Evolutionary conservation across 441 rosid species (phyloP).

Genomic region (Corymbia calophylla): DNA sequence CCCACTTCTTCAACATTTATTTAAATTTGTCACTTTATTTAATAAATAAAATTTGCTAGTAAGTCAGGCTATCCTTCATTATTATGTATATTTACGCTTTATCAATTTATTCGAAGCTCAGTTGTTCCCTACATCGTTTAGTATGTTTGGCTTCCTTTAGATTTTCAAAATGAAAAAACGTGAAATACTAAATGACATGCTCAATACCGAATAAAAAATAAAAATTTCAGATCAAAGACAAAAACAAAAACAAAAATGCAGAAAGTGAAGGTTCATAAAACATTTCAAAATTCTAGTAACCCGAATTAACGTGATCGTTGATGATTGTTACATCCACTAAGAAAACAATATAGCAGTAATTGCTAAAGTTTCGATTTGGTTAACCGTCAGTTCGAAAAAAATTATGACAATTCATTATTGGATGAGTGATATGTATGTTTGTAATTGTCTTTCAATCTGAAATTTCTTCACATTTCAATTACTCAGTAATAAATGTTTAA

Average conservation of each 20-base stretch:
- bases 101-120: not conserved
- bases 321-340: not conserved
- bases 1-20: not conserved
- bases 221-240: not conserved
- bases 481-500: no score
- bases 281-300: not conserved
- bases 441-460: no score
- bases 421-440: no score
- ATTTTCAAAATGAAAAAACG: not conserved
- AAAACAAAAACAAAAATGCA: not conserved
- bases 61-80: no score
- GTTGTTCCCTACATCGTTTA: not conserved
- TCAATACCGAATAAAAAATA: not conserved
- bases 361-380: not conserved
- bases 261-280: no score
- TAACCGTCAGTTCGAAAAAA: no score
- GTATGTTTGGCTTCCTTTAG: not conserved
- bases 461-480: no score
- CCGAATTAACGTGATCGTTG: not conserved
- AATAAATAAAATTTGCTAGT: not conserved
- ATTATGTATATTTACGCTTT: no score
- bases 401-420: no score
- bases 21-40: not conserved
- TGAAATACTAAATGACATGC: not conserved
- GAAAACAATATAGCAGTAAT: not conserved